phyloP scores from a whole-genome alignment of 2,329 filamentous ascomycete genomes.

The Purpureocillium lavendulum region DNA sequence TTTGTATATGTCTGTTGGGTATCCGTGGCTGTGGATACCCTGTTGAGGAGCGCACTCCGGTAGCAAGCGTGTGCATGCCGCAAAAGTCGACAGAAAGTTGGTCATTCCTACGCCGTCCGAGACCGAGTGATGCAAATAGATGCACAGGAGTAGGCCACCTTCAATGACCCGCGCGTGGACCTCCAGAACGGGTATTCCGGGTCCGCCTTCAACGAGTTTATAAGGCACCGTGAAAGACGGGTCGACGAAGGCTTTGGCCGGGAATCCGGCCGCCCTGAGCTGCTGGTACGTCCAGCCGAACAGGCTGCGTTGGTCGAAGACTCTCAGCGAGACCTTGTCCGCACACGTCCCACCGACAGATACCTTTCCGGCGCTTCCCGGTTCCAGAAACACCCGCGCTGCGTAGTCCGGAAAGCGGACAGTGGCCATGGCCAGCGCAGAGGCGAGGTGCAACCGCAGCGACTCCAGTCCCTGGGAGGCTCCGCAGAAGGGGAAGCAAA shows the following conservation, averaged over 20 bases:
- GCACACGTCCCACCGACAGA: slow-evolving; percentile 9
- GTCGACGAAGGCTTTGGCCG: slow-evolving; percentile 19
- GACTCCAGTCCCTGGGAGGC: neutral
- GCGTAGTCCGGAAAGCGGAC: slow-evolving; percentile 17
- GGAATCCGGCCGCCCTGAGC: slow-evolving; percentile 17
- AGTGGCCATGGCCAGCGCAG: slow-evolving; percentile 7
- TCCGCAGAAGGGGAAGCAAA: slow-evolving; percentile 8
- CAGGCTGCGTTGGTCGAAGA: slow-evolving; percentile 6
- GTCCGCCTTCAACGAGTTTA: slow-evolving; percentile 7
- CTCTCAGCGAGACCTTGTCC: slow-evolving; percentile 12
- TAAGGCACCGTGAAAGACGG: slow-evolving; percentile 11
- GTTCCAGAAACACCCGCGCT: slow-evolving; percentile 14
- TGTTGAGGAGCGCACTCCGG: too few species aligned
- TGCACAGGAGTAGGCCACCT: slow-evolving; percentile 29
- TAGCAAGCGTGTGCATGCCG: slow-evolving; percentile 15
- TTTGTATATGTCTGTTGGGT: slow-evolving; percentile 4
- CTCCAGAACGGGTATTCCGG: slow-evolving; percentile 24
- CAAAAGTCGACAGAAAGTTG: slow-evolving; percentile 29
- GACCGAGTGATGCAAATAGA: slow-evolving; percentile 33
- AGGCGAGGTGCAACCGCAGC: slow-evolving; percentile 3
- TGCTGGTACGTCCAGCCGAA: slow-evolving; percentile 17
- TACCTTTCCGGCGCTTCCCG: slow-evolving; percentile 8
- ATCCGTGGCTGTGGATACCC: too few species aligned
- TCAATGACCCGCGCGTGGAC: slow-evolving; percentile 28
- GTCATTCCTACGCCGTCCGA: slow-evolving; percentile 31